Evolutionary conservation across 169 alveolate species (phyloP).

Genomic region (Plasmodium blacklocki): DNA sequence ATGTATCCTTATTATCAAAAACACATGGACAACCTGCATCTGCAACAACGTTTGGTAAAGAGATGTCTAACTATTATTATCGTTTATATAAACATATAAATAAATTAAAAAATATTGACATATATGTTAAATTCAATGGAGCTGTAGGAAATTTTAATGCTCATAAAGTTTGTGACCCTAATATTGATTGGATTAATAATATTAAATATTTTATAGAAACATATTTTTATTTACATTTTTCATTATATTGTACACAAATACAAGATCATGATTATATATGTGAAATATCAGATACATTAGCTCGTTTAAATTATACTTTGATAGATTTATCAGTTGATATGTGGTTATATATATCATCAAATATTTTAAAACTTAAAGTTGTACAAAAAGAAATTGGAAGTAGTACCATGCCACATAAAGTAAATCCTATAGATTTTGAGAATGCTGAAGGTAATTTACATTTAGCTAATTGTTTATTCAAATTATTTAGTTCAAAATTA

Average conservation of each 20-base stretch:
- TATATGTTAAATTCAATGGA: conserved; percentile 95
- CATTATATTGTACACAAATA: conserved; percentile 94
- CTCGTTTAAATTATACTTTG: conserved; percentile 90
- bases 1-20: conserved; percentile 92
- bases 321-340: conserved; percentile 94
- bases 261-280: conserved; percentile 96
- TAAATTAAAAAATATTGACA: conserved; percentile 77
- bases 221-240: conserved; percentile 88
- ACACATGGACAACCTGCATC: conserved; percentile 99
- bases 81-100: conserved; percentile 39
- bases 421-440: conserved; percentile 97
- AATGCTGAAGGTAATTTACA: conserved; percentile 98
- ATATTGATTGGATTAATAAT: conserved; percentile 90
- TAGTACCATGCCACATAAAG: conserved; percentile 98
- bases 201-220: conserved; percentile 86
- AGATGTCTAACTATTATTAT: conserved; percentile 90
- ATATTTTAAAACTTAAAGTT: conserved; percentile 77
- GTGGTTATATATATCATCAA: conserved; percentile 93
- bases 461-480: conserved; percentile 91
- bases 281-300: conserved; percentile 87
- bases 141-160: conserved; percentile 98
- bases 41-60: conserved; percentile 98
- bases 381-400: conserved; percentile 95
- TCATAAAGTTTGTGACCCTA: conserved; percentile 92
- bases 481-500: conserved; percentile 89